Evolutionary conservation across 768 basidiomycete species (phyloP).

Genomic region (Amanita inopinata): DNA sequence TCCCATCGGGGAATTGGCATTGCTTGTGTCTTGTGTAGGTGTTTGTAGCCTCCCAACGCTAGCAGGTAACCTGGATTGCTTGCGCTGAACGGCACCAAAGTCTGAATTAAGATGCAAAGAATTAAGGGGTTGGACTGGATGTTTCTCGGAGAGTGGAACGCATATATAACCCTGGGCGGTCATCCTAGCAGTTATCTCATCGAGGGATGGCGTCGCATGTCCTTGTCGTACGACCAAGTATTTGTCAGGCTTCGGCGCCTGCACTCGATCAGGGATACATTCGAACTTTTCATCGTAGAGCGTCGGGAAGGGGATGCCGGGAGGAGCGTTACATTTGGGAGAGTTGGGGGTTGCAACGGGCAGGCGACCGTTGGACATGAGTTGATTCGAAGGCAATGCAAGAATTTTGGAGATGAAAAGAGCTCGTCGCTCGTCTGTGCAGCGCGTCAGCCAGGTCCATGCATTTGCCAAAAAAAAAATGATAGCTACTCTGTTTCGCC

Average conservation of each 20-base stretch:
- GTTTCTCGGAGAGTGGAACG: neutral
- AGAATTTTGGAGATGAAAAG: slow-evolving; percentile 66
- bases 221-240: neutral
- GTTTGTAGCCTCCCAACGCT: no score
- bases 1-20: no score
- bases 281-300: no score
- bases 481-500: slow-evolving; percentile 58
- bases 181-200: slow-evolving; percentile 4
- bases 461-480: neutral
- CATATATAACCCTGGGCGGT: slow-evolving; percentile 5
- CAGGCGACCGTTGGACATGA: slow-evolving; percentile 52
- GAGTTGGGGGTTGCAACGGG: slow-evolving; percentile 16
- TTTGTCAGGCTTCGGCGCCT: neutral
- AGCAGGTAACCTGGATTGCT: no score
- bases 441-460: neutral
- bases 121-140: neutral
- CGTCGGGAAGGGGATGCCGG: no score
- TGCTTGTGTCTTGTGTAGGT: no score
- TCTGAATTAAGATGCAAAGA: neutral
- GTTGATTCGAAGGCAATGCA: slow-evolving; percentile 36
- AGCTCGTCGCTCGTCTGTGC: slow-evolving; percentile 59
- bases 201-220: slow-evolving; percentile 1
- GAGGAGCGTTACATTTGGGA: neutral
- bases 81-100: no score
- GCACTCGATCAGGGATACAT: no score